A percentile compares a stretch with the other conserved stretches of the same genome.
phyloP scores from a whole-genome alignment of 345 rosid species.

The Acer saccharum region DNA sequence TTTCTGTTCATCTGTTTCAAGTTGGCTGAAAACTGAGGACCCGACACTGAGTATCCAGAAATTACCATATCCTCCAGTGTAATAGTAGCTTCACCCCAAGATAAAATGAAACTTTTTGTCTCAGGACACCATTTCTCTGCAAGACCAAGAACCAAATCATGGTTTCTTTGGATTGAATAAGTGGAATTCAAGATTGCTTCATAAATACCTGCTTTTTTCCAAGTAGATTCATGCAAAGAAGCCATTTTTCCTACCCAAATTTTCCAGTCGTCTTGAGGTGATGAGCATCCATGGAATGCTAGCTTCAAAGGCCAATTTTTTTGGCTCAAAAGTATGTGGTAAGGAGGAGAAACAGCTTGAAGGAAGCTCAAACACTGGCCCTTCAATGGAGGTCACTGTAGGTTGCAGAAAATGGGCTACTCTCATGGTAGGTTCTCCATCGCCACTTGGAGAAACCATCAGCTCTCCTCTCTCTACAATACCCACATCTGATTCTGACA shows the following conservation, averaged over 20 bases:
- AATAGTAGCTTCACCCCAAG: constrained; percentile 65
- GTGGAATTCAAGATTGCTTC: constrained; percentile 50
- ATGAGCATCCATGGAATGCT: constrained; percentile 35
- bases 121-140: constrained; percentile 53
- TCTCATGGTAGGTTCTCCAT: too few species aligned
- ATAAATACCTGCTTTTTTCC: constrained; percentile 49
- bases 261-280: constrained; percentile 35
- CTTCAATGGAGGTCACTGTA: constrained; percentile 13
- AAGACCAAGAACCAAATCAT: constrained; percentile 38
- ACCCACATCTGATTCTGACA: too few species aligned
- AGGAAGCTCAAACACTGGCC: constrained; percentile 27
- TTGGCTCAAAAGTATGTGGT: constrained; percentile 17
- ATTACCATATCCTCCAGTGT: constrained; percentile 51
- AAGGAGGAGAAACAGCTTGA: constrained; percentile 15
- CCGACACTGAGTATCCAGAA: constrained; percentile 43
- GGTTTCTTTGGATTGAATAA: constrained; percentile 26
- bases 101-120: constrained; percentile 51
- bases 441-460: too few species aligned
- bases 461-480: too few species aligned
- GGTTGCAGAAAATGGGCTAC: too few species aligned
- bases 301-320: constrained; percentile 23
- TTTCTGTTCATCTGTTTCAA: constrained; percentile 27
- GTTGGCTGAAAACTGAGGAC: constrained; percentile 39
- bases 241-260: constrained; percentile 48
- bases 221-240: constrained; percentile 25